Evolutionary conservation across 306 rosid genomes (phyloP).

Genomic region (Glycine latifolia): DNA sequence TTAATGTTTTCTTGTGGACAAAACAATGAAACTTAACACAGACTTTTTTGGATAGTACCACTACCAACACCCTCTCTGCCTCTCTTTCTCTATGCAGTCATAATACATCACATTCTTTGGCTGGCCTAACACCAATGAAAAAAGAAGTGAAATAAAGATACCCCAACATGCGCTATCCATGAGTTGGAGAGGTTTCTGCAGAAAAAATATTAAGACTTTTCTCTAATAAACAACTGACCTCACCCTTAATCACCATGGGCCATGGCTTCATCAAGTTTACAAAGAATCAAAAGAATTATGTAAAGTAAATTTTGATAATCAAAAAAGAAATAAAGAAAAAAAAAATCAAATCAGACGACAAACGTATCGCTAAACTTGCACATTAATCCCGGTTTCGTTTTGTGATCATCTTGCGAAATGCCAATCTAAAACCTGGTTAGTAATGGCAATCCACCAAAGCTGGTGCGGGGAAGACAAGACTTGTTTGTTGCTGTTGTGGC

Average conservation of each 20-base stretch:
- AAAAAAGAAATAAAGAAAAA: not conserved
- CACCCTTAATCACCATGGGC: slow-evolving; percentile 23
- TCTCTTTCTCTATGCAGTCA: slow-evolving; percentile 41
- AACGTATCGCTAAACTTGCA: slow-evolving; percentile 46
- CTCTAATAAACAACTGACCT: slow-evolving; percentile 47
- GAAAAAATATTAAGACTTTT: slow-evolving; percentile 32
- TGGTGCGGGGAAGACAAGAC: slow-evolving; percentile 67
- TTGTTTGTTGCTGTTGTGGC: slow-evolving; percentile 48
- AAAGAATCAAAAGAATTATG: slow-evolving; percentile 61
- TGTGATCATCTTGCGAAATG: slow-evolving; percentile 34
- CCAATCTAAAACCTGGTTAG: slow-evolving; percentile 53
- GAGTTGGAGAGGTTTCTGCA: slow-evolving; percentile 49
- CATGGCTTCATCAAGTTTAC: slow-evolving; percentile 39
- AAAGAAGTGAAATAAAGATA: slow-evolving; percentile 35
- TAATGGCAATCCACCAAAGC: slow-evolving; percentile 98
- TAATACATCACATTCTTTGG: slow-evolving; percentile 51
- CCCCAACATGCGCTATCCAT: slow-evolving; percentile 66
- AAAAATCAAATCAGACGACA: slow-evolving; percentile 38
- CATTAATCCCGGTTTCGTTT: slow-evolving; percentile 21
- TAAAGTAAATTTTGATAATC: slow-evolving; percentile 31
- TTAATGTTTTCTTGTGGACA: slow-evolving; percentile 62
- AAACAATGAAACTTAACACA: slow-evolving; percentile 62
- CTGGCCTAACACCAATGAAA: slow-evolving; percentile 40
- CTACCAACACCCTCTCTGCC: slow-evolving; percentile 21
- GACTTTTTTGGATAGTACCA: slow-evolving; percentile 52